Base-by-base conservation (phyloP, 371 early-diverging fungal species). In the Caulochytrium protostelioides region DNA sequence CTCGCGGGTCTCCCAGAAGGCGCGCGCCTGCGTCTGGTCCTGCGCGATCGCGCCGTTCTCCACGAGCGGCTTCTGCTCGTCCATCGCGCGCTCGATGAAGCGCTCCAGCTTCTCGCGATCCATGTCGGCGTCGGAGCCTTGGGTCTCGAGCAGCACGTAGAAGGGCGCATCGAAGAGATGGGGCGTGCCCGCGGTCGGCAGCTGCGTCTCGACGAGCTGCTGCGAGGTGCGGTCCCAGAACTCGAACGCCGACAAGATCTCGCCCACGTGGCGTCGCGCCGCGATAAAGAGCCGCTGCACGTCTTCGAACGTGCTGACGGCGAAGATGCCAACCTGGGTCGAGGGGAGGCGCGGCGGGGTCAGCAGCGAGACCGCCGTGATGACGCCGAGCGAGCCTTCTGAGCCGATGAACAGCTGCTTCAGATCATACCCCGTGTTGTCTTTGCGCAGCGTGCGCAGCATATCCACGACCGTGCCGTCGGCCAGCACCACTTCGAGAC, bases 191-290 rank as follows among this genome's bases (percentile, higher is more conserved):
- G 30, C 23, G 14, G 13, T 31, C 4, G 16, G 50, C 53, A 38
- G 50, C 55, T 86, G 79, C 24, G 59, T 50, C 32, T 72, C 54
- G 27, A 83, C 76, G 42, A 89, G 67, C 29, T 62, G 55, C 19
- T 74, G 46, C 7, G 76, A 63, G 22, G 54, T 60, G 14, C 49
- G 43, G 47, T 95, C 97, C 79, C 83, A 91, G 44, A 91, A 94
- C 55, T 95, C 97, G 44, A 83, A 95, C 1, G 97, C 91, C 54
- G 86, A 84, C n/a, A 94, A 54, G 29, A 90, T 78, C 55, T 92
- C 92, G 28, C 73, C 72, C 23, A 94, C 62, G 2, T 15, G 9
- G n/a, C n/a, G n/a, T n/a, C n/a, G n/a, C n/a, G n/a, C n/a, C n/a
- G n/a, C n/a, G n/a, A n/a, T n/a, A 28, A 39, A 16, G 39, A 17